Evolutionary conservation across 2,329 filamentous ascomycete genomes (phyloP).

Genomic region (Setomelanomma holmii): DNA sequence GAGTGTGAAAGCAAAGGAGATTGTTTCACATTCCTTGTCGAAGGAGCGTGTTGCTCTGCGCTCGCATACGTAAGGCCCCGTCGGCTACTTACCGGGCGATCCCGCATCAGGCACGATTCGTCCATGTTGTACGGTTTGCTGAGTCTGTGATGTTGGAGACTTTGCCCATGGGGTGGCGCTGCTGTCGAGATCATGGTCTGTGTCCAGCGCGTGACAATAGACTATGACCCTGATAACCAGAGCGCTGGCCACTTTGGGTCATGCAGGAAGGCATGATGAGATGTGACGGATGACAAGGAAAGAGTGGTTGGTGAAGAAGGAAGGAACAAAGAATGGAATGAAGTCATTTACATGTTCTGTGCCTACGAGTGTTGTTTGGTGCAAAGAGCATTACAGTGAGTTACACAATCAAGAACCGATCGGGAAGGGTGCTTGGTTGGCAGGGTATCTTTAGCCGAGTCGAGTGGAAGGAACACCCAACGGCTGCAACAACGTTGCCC

Average conservation of each 20-base stretch:
- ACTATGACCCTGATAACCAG: background rate
- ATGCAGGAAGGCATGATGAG: background rate
- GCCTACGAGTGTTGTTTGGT: background rate
- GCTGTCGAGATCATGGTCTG: background rate
- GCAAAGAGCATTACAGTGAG: background rate
- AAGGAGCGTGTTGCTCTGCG: background rate
- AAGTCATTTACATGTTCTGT: background rate
- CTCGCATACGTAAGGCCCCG: background rate
- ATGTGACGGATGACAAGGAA: background rate
- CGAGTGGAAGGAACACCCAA: constrained; percentile 14
- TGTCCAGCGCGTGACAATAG: constrained; percentile 10
- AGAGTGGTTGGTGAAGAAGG: background rate
- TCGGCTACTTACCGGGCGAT: constrained; percentile 1
- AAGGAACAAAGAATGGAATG: background rate
- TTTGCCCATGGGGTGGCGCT: constrained; percentile 1
- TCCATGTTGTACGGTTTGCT: background rate
- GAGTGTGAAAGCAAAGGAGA: background rate
- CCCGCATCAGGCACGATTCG: background rate
- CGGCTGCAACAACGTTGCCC: background rate
- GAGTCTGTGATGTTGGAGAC: background rate
- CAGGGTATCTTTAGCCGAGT: background rate
- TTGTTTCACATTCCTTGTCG: constrained; percentile 4
- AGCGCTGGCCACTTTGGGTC: background rate
- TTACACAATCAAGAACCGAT: background rate
- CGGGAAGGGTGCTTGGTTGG: background rate